Base-by-base conservation (phyloP, 305 asterid genomes). In the Euphrasia arctica region DNA sequence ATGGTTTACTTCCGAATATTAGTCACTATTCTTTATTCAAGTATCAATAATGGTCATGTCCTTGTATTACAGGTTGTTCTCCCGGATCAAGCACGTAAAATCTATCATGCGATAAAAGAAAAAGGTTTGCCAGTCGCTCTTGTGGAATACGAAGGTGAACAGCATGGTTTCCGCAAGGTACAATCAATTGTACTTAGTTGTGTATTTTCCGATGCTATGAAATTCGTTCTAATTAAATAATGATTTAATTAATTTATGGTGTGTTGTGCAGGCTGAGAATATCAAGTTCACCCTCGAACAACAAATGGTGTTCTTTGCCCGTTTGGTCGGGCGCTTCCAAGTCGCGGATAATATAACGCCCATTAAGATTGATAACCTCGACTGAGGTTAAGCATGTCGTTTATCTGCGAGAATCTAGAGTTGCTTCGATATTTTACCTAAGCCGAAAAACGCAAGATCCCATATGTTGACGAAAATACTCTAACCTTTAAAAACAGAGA, bases 151-250 rank as follows among this genome's bases (percentile, higher is more conserved):
- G 95, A 88, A 83, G 97, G 97, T 48, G 99, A 90, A 70, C 95
- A 89, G 31, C 97, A 93, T 78, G 96, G 99, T 65, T 90, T 93
- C 56, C 91, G 99, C 74, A 86, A 79, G 95, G 97, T 91, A 74
- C 60, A 45, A 39, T 18, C 58, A 22, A 29, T 39, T 69, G 27
- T 47, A 58, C 0, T 3, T 61, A 45, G 64, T 55, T 31, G 41
- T 57, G 10, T 64, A 32, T 59, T 68, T 34, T 41, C 22, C 51
- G 11, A 43, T 49, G 25, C 52, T 64, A 15, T 45, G 42, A 50
- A 13, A 3, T 41, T 8, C 5, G 39, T 9, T 12, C 66, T 73
- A 64, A 47, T 50, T 50, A 13, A 9, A 43, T 43, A 43, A 43
- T 43, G 43, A 63, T n/a, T 52, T 34, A 29, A 55, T 25, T 55